Base-by-base conservation (phyloP, 805 yeast species). In the Babjeviella inositovora region DNA sequence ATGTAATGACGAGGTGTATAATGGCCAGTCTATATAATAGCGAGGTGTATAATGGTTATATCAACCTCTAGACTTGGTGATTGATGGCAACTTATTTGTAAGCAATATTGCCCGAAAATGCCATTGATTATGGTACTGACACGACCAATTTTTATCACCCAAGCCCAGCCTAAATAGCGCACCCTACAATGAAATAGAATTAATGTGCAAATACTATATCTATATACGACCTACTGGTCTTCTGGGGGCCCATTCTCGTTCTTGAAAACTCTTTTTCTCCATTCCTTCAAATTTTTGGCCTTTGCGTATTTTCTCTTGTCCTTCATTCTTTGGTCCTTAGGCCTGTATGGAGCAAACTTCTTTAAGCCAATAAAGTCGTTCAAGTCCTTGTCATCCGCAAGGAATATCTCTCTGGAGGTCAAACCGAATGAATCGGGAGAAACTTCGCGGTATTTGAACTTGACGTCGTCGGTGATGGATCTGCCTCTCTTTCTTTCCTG, bases 341-440 rank as follows among this genome's bases (percentile, higher is more conserved):
- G 69, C 44, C 95, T 70, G 45, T 80, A 90, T 14, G 97, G 87
- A 1, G 97, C 96, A 34, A 90, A 70, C 47, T 85, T 85, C 56
- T 87, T 87, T 37, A 90, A 53, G 12, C 95, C 90, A 28, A 84
- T 73, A 38, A 61, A 84, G 27, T 72, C 75, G 47, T 90, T 90
- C 46, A 90, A 58, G 23, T 75, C 77, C 30, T 63, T 60, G 44
- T 90, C 98, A 39, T 80, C 87, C 8, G 98, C 98, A 28, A 81
- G 52, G 25, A 90, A 56, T 22, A 90, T 90, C 37, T 90, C 98
- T 31, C 90, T 62, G 0, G 90, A 64, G 1, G 79, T 60, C 23
- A 90, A 58, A 8, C 97, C 97, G 50, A 67, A 90, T 7, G 84
- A 54, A 39, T 90, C 97, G 6, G 98, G 96, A 1, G 94, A 84